Conservation (phyloP, 2,329 filamentous ascomycete species). For the Mycosphaerelloides madeirae region DNA sequence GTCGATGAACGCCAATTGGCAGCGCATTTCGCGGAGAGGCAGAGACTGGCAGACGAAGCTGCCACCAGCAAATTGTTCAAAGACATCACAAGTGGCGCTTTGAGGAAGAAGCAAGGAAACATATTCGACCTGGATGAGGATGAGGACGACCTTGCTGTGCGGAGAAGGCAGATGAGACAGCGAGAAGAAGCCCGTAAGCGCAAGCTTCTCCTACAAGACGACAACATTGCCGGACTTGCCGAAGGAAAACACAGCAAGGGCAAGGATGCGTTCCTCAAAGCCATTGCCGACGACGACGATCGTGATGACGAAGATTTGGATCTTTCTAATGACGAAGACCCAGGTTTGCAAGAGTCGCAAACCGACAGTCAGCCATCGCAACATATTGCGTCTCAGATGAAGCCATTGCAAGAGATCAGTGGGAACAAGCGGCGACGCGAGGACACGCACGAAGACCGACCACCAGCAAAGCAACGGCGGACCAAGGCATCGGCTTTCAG, state of each 20-base stretch:
- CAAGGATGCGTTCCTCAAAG: slow-evolving; percentile 82
- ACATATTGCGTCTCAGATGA: slow-evolving; percentile 6
- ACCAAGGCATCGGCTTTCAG: slow-evolving; percentile 38
- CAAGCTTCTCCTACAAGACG: slow-evolving; percentile 79
- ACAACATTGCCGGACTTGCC: slow-evolving; percentile 78
- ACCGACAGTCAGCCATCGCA: slow-evolving; percentile 25
- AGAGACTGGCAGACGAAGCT: slow-evolving; percentile 76
- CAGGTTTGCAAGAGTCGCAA: slow-evolving; percentile 34
- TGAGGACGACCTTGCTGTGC: slow-evolving; percentile 74
- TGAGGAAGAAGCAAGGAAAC: slow-evolving; percentile 73
- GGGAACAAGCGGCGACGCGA: slow-evolving; percentile 28
- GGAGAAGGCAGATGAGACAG: slow-evolving; percentile 73
- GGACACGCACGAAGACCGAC: slow-evolving; percentile 37
- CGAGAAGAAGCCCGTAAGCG: slow-evolving; percentile 88
- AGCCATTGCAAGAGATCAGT: slow-evolving; percentile 25
- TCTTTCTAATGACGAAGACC: slow-evolving; percentile 58
- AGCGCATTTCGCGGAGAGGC: slow-evolving; percentile 77
- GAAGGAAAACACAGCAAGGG: slow-evolving; percentile 50
- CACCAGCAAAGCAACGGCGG: slow-evolving; percentile 28
- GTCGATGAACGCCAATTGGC: slow-evolving; percentile 76
- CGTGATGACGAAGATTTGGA: slow-evolving; percentile 62
- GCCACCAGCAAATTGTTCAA: slow-evolving; percentile 86
- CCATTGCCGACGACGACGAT: slow-evolving; percentile 68
- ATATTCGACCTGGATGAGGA: slow-evolving; percentile 70
- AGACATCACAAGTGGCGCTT: slow-evolving; percentile 82